phyloP scores from a whole-genome alignment of 75 land plant species.

The Pinus taeda region DNA sequence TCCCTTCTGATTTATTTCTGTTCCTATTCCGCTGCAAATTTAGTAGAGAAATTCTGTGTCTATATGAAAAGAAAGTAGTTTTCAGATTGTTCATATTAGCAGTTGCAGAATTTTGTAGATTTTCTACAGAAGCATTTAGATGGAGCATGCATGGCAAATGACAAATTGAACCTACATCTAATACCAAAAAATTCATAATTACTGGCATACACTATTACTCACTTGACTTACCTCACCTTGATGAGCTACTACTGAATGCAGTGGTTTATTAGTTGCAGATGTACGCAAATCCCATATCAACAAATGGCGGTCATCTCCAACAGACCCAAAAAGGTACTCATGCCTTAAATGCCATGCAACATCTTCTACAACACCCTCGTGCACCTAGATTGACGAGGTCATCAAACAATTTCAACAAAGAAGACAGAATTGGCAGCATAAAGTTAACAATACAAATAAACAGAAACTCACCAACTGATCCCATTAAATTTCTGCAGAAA shows the following conservation, averaged over 20 bases:
- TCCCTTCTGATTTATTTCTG: no score
- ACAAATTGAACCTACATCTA: neutral
- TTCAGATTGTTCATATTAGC: no score
- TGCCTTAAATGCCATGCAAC: conserved; percentile 90
- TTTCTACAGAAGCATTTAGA: no score
- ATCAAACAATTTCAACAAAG: neutral
- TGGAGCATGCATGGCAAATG: neutral
- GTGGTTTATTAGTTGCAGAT: conserved; percentile 36
- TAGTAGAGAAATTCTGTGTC: no score
- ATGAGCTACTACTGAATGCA: conserved; percentile 70
- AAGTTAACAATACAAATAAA: neutral
- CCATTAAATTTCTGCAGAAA: neutral
- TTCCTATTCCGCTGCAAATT: no score
- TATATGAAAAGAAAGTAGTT: no score
- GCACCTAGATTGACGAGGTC: conserved; percentile 46
- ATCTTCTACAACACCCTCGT: conserved; percentile 85
- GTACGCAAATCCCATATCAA: conserved; percentile 92
- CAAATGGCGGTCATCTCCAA: conserved; percentile 81
- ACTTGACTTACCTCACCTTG: conserved; percentile 61
- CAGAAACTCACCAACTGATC: neutral
- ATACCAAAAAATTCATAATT: neutral
- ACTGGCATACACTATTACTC: neutral
- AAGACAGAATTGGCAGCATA: neutral
- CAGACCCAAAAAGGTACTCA: conserved; percentile 89
- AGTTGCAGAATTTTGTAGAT: no score